Percentiles rank a stretch among this genome's conserved stretches.
Conservation (phyloP, 108 stramenopile species). For the Heterococcus sp. region DNA sequence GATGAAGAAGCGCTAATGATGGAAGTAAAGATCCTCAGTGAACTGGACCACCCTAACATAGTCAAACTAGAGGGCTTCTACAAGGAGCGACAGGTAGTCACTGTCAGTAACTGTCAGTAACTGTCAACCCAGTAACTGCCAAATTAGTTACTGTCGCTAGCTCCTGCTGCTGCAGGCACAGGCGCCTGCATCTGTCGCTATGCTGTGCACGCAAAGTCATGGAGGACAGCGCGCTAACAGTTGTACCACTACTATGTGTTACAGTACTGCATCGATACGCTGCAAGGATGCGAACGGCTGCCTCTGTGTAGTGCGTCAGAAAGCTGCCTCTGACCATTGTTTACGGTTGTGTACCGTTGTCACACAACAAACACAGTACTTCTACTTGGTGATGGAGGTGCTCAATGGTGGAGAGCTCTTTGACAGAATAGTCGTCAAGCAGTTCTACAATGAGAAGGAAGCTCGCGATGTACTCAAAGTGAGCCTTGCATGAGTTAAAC, state of each 20-base stretch:
- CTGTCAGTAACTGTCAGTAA: neutral
- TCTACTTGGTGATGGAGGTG: slow-evolving; percentile 37
- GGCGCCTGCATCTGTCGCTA: too few relatives aligned
- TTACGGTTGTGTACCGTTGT: neutral
- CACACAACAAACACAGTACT: slow-evolving; percentile 32
- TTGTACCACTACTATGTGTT: slow-evolving; percentile 69
- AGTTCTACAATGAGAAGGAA: slow-evolving; percentile 86
- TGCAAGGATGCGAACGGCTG: too few relatives aligned
- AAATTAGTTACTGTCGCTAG: too few relatives aligned
- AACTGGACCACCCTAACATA: slow-evolving; percentile 42
- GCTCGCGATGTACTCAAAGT: slow-evolving; percentile 69
- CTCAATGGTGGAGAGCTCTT: slow-evolving; percentile 86
- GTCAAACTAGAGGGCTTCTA: slow-evolving; percentile 36
- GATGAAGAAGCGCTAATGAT: neutral
- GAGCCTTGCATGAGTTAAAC: too few relatives aligned
- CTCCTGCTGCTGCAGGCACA: too few relatives aligned
- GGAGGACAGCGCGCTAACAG: too few relatives aligned
- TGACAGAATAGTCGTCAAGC: slow-evolving; percentile 85
- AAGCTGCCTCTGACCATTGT: too few relatives aligned
- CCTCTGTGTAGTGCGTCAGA: too few relatives aligned
- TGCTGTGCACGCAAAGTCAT: too few relatives aligned
- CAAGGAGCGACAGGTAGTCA: slow-evolving; percentile 20
- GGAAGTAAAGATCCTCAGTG: neutral
- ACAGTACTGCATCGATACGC: too few relatives aligned
- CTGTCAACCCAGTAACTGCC: too few relatives aligned